A percentile compares a stretch with the other conserved stretches of the same genome.
Evolutionary conservation across 495 filamentous ascomycete species (phyloP).

Genomic region (Xylaria castorea): DNA sequence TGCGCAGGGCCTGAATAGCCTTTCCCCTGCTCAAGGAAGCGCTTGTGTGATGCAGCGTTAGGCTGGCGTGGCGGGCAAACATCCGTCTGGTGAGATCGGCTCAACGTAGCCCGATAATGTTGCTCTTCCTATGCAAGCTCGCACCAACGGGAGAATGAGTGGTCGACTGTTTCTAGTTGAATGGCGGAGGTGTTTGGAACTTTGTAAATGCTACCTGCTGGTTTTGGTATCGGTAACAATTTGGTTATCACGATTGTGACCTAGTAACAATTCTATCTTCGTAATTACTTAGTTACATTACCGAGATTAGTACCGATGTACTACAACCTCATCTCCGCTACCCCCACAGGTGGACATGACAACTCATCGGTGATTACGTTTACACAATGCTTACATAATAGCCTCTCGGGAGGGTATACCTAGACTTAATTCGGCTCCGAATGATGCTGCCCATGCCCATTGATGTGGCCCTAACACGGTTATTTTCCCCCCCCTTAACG

Average conservation of each 20-base stretch:
- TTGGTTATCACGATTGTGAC: conserved; percentile 8
- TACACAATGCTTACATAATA: conserved; percentile 4
- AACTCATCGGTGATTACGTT: conserved; percentile 24
- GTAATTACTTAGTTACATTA: neutral
- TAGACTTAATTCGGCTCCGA: conserved; percentile 8
- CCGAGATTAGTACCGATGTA: conserved; percentile 4
- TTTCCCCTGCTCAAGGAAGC: conserved; percentile 9
- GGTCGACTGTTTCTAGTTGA: neutral
- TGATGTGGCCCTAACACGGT: neutral
- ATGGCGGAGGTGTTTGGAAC: neutral
- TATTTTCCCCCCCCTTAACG: neutral
- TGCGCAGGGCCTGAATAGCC: conserved; percentile 3
- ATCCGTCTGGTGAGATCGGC: conserved; percentile 17
- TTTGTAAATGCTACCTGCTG: neutral
- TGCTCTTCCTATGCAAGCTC: neutral
- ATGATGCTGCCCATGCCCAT: neutral
- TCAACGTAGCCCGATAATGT: neutral
- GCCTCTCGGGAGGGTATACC: neutral
- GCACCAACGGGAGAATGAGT: neutral
- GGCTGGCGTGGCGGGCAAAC: conserved; percentile 19
- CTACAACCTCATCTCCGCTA: neutral
- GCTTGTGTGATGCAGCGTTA: conserved; percentile 4
- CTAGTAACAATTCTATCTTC: neutral
- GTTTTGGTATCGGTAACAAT: neutral
- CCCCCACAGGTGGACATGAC: conserved; percentile 14